A percentile compares a stretch with the other conserved stretches of the same genome.
Conservation (phyloP, 2,329 filamentous ascomycete species). For the Fusarium fracticaudum region DNA sequence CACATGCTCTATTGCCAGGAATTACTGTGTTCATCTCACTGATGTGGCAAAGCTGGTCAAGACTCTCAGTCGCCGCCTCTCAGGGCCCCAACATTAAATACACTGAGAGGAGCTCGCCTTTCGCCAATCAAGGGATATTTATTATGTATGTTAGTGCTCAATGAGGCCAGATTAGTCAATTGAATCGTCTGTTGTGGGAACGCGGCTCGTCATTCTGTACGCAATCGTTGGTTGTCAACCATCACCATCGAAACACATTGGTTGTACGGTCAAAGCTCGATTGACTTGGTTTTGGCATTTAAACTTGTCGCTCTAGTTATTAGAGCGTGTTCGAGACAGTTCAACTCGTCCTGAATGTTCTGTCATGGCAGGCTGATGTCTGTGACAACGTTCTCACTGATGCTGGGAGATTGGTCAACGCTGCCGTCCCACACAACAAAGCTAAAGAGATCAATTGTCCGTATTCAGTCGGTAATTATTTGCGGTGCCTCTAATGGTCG, state of each 20-base stretch:
- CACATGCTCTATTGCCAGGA: not conserved
- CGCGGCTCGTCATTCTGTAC: not conserved
- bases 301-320: accelerated
- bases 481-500: accelerated
- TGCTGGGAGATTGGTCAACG: not conserved
- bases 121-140: accelerated
- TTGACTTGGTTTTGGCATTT: too few species aligned
- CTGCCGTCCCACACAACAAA: too few species aligned
- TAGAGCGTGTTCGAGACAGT: accelerated
- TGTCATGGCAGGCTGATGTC: not conserved
- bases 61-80: too few species aligned
- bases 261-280: not conserved
- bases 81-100: not conserved
- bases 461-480: accelerated
- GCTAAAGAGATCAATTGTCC: not conserved
- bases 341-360: not conserved
- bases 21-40: not conserved
- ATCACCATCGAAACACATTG: not conserved
- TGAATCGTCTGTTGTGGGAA: too few species aligned
- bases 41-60: not conserved
- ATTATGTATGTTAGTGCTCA: accelerated
- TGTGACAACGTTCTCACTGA: not conserved
- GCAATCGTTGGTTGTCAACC: not conserved
- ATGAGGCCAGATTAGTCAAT: accelerated
- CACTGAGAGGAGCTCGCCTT: accelerated